Evolutionary conservation across 2,329 filamentous ascomycete species (phyloP).

Genomic region (Phyllosticta ampelicida): DNA sequence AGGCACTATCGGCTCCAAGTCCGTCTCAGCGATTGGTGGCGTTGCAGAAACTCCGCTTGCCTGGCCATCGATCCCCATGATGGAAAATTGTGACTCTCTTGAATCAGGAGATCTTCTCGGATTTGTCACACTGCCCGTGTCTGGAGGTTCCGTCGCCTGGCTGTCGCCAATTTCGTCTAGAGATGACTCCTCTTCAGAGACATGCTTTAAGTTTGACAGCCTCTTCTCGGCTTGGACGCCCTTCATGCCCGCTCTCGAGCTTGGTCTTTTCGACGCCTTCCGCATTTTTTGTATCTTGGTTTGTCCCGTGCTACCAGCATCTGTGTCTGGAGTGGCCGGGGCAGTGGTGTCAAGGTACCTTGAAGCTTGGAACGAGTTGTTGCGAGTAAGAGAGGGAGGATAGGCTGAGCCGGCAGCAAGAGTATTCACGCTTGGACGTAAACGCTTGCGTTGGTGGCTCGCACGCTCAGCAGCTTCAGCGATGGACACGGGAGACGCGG

Average conservation of each 20-base stretch:
- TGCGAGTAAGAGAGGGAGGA: constrained; percentile 2
- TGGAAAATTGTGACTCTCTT: constrained; percentile 1
- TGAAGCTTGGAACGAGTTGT: constrained; percentile 6
- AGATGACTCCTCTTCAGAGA: constrained; percentile 1
- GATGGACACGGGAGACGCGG: constrained; percentile 43
- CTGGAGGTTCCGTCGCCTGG: neutral
- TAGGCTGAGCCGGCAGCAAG: constrained; percentile 6
- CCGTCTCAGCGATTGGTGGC: constrained; percentile 63
- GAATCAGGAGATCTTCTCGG: neutral
- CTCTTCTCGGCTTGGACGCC: constrained; percentile 2
- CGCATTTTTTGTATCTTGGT: constrained; percentile 16
- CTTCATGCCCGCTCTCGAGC: constrained; percentile 3
- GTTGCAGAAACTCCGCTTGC: constrained; percentile 53
- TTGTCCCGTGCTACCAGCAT: constrained; percentile 18
- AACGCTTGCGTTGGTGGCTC: constrained; percentile 40
- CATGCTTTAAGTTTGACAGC: constrained; percentile 1
- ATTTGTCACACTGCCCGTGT: neutral
- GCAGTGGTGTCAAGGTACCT: constrained; percentile 19
- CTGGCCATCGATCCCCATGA: neutral
- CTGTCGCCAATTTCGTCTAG: neutral
- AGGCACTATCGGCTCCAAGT: constrained; percentile 49
- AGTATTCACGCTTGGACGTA: constrained; percentile 14
- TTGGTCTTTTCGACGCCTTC: constrained; percentile 15
- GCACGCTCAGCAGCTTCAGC: constrained; percentile 43
- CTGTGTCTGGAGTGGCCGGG: constrained; percentile 29